These are phyloP conservation scores for Penicillium sp. DNA, from an alignment of 2,329 filamentous ascomycete genomes.

Conservation along the genomic window DNA sequence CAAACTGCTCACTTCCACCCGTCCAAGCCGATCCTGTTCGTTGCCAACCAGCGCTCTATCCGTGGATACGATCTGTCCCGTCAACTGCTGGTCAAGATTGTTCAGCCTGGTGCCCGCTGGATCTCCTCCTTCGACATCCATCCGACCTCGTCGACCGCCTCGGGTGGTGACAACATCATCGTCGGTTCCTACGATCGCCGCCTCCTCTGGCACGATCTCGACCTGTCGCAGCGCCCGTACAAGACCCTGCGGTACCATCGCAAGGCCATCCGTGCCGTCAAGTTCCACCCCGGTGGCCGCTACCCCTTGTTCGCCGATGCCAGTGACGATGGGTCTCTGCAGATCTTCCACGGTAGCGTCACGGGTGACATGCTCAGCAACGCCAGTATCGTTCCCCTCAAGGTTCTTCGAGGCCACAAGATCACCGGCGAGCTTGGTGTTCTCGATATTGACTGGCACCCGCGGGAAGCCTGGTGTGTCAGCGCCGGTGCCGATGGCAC, in stretches of 20 bases:
- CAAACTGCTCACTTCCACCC: slow-evolving; percentile 95
- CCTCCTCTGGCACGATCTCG: slow-evolving; percentile 93
- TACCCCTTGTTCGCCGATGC: slow-evolving; percentile 88
- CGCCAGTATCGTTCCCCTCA: slow-evolving; percentile 90
- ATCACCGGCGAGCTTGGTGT: slow-evolving; percentile 82
- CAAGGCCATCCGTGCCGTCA: slow-evolving; percentile 83
- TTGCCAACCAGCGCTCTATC: slow-evolving; percentile 89
- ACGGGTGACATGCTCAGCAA: slow-evolving; percentile 94
- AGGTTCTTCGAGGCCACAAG: slow-evolving; percentile 85
- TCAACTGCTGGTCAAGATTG: slow-evolving; percentile 84
- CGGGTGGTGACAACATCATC: slow-evolving; percentile 87
- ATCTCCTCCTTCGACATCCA: slow-evolving; percentile 93
- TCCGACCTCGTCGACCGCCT: slow-evolving; percentile 79
- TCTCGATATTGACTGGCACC: slow-evolving; percentile 94
- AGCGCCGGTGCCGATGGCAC: slow-evolving; percentile 93
- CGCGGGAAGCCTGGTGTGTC: slow-evolving; percentile 85
- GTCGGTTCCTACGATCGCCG: slow-evolving; percentile 92
- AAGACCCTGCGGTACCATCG: slow-evolving; percentile 94
- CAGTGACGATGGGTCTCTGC: slow-evolving; percentile 87
- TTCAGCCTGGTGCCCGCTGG: slow-evolving; percentile 90
- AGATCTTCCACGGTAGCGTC: slow-evolving; percentile 96
- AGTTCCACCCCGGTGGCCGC: slow-evolving; percentile 71
- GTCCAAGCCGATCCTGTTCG: slow-evolving; percentile 85
- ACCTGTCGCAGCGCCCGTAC: slow-evolving; percentile 83
- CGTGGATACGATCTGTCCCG: slow-evolving; percentile 89